phyloP scores from a whole-genome alignment of 164 flowering plant genomes.

The Taxillus chinensis region DNA sequence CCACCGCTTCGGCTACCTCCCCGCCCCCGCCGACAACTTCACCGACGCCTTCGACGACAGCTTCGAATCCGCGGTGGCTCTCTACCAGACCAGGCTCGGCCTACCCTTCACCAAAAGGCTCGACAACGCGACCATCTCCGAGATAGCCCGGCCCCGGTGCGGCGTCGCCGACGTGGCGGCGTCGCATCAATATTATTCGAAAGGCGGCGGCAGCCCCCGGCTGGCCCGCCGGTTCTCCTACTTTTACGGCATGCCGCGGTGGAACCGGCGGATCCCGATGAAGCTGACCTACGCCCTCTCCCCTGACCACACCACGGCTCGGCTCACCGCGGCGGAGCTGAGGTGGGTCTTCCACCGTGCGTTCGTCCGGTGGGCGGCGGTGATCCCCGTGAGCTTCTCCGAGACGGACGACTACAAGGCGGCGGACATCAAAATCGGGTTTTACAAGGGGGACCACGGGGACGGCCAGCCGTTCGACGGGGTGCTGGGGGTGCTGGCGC shows the following conservation, averaged over 20 bases:
- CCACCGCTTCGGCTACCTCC: constrained; percentile 52
- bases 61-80: constrained; percentile 42
- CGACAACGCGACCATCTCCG: constrained; percentile 34
- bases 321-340: constrained; percentile 17
- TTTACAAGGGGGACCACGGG: constrained; percentile 54
- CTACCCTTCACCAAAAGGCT: constrained; percentile 46
- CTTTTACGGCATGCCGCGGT: constrained; percentile 43
- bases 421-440: constrained; percentile 56
- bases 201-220: constrained; percentile 1
- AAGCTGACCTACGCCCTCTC: constrained; percentile 49
- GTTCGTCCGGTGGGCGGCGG: constrained; percentile 55
- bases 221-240: constrained; percentile 34
- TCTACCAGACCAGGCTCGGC: constrained; percentile 47
- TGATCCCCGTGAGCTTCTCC: constrained; percentile 41
- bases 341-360: constrained; percentile 30
- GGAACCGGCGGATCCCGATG: constrained; percentile 24
- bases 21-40: constrained; percentile 17
- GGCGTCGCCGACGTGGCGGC: constrained; percentile 39
- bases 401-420: constrained; percentile 17
- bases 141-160: constrained; percentile 52
- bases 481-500: constrained; percentile 53
- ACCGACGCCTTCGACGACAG: constrained; percentile 43
- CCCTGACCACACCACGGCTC: constrained; percentile 17
- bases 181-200: too few relatives aligned
- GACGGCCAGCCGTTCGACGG: constrained; percentile 80